Evolutionary conservation across 495 filamentous ascomycete species (phyloP).

Genomic region (Tuber indicum): DNA sequence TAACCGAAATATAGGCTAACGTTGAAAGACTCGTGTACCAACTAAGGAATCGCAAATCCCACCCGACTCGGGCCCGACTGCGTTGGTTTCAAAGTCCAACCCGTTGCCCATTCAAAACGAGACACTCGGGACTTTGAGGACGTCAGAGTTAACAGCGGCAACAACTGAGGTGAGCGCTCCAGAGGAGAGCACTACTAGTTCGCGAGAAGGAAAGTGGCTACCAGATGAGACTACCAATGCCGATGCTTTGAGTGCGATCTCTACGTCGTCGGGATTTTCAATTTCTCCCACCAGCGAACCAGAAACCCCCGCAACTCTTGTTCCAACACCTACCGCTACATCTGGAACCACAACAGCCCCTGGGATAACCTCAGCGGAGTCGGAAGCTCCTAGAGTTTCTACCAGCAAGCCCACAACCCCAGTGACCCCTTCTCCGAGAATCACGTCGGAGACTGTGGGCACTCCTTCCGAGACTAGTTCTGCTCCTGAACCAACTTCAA

Average conservation of each 20-base stretch:
- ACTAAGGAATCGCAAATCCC: neutral
- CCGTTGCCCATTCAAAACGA: neutral
- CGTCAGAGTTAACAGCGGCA: neutral
- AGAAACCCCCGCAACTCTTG: neutral
- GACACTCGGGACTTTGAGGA: neutral
- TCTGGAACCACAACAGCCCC: neutral
- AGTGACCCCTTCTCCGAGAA: neutral
- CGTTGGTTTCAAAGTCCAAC: neutral
- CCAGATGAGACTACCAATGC: neutral
- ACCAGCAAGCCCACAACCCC: neutral
- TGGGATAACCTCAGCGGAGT: neutral
- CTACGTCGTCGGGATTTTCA: neutral
- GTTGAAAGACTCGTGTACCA: neutral
- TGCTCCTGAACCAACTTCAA: neutral
- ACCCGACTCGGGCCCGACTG: neutral
- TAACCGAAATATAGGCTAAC: neutral
- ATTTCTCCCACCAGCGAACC: neutral
- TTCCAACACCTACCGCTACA: neutral
- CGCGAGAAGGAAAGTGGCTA: neutral
- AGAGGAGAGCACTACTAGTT: neutral
- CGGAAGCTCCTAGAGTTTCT: neutral
- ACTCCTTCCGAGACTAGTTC: neutral
- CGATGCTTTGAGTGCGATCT: neutral
- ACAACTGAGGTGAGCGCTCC: neutral
- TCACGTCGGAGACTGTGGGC: neutral